Evolutionary conservation across 805 yeast genomes (phyloP).

Genomic region (Saccharomyces eubayanus): DNA sequence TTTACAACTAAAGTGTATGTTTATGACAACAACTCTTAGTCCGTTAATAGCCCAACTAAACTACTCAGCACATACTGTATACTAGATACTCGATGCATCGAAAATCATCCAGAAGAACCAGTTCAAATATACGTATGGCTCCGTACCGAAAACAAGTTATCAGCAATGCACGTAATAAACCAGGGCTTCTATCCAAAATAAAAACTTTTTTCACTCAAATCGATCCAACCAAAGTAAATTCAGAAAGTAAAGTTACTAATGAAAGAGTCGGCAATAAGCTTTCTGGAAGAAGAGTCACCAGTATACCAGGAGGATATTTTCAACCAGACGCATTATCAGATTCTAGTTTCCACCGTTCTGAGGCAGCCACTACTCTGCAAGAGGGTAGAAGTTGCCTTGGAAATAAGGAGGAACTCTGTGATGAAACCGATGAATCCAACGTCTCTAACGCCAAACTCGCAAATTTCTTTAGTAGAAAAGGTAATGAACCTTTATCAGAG

Average conservation of each 20-base stretch:
- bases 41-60: background rate
- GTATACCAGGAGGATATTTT: background rate
- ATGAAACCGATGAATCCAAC: conserved; percentile 13
- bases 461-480: conserved; percentile 63
- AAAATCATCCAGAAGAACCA: background rate
- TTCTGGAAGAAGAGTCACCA: background rate
- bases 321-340: background rate
- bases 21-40: background rate
- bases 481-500: conserved; percentile 63
- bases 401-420: background rate
- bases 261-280: background rate
- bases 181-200: background rate
- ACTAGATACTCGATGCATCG: background rate
- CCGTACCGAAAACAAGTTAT: background rate
- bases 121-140: background rate
- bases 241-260: background rate
- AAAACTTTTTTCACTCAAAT: background rate
- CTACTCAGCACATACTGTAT: background rate
- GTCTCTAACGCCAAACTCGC: conserved; percentile 56
- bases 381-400: background rate
- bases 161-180: background rate
- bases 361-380: background rate
- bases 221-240: background rate
- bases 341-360: background rate
- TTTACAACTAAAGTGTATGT: background rate